Evolutionary conservation across 495 filamentous ascomycete species (phyloP).

Genomic region (Bombardia bombarda): DNA sequence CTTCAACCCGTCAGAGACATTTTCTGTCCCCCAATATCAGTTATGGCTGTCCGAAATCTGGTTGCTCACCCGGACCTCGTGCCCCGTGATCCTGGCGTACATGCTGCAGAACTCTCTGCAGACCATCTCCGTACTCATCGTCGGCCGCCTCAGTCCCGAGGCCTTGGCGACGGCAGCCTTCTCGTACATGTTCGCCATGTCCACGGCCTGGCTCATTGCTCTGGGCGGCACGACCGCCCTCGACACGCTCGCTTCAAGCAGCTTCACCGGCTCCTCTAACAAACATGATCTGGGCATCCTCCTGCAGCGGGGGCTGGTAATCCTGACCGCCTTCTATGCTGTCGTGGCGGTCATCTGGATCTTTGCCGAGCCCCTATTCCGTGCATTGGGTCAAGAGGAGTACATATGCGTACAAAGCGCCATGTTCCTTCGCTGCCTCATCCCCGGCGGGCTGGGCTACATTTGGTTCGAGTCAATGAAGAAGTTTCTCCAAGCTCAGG

Average conservation of each 20-base stretch:
- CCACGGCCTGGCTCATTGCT: constrained; percentile 83
- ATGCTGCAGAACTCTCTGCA: constrained; percentile 84
- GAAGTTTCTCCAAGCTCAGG: constrained; percentile 88
- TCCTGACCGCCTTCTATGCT: constrained; percentile 66
- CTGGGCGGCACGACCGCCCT: constrained; percentile 88
- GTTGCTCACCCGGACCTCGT: constrained; percentile 57
- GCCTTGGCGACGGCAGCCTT: constrained; percentile 80
- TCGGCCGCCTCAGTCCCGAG: constrained; percentile 69
- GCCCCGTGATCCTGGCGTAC: constrained; percentile 85
- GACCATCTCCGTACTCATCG: constrained; percentile 75
- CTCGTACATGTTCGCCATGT: constrained; percentile 88
- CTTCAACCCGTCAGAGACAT: constrained; percentile 1
- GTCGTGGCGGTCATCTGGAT: constrained; percentile 71
- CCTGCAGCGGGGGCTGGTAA: constrained; percentile 70
- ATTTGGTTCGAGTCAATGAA: constrained; percentile 90
- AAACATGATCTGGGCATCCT: constrained; percentile 77
- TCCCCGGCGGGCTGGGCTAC: constrained; percentile 82
- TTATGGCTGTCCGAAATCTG: constrained; percentile 55
- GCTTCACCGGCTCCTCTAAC: constrained; percentile 79
- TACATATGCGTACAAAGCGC: constrained; percentile 69
- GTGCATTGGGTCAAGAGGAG: constrained; percentile 68
- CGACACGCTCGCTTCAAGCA: constrained; percentile 78
- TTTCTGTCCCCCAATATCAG: constrained; percentile 2
- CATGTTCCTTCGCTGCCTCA: constrained; percentile 66
- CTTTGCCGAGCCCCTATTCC: constrained; percentile 69